Conservation (phyloP, 2,329 filamentous ascomycete genomes). For the Orbilia blumenaviensis region DNA sequence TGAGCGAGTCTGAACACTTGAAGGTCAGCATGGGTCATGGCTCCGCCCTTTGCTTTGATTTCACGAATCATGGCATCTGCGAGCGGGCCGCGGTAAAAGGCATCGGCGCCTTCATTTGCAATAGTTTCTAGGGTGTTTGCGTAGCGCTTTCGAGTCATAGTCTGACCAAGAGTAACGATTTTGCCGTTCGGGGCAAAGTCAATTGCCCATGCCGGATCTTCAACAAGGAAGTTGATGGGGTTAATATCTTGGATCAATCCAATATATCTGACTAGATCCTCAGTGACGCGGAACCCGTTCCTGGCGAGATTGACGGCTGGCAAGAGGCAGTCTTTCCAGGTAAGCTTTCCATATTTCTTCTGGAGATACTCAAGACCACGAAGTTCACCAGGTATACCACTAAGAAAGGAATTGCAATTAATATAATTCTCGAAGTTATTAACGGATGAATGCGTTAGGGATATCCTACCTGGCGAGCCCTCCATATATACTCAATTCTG, state of each 20-base stretch:
- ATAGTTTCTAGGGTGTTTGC: constrained; percentile 81
- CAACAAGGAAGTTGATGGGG: constrained; percentile 73
- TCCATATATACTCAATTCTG: constrained; percentile 72
- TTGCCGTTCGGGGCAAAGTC: constrained; percentile 89
- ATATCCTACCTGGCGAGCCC: constrained; percentile 71
- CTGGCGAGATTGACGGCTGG: constrained; percentile 79
- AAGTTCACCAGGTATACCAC: constrained; percentile 67
- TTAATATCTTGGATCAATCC: constrained; percentile 61
- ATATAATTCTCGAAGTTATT: background rate
- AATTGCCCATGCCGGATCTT: constrained; percentile 80
- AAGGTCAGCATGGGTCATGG: constrained; percentile 82
- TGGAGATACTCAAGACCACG: constrained; percentile 60
- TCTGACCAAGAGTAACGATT: constrained; percentile 75
- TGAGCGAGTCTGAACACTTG: constrained; percentile 75
- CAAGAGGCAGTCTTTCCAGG: constrained; percentile 76
- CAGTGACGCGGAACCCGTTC: constrained; percentile 76
- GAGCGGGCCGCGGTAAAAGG: constrained; percentile 77
- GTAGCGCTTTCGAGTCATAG: constrained; percentile 81
- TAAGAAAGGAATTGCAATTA: constrained; percentile 57
- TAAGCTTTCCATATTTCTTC: constrained; percentile 67
- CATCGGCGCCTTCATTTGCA: constrained; percentile 74
- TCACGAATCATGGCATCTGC: constrained; percentile 77
- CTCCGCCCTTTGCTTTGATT: constrained; percentile 77
- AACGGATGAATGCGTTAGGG: background rate
- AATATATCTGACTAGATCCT: constrained; percentile 81